Conservation (phyloP, 2,329 filamentous ascomycete species). For the Cryphonectria carpinicola region DNA sequence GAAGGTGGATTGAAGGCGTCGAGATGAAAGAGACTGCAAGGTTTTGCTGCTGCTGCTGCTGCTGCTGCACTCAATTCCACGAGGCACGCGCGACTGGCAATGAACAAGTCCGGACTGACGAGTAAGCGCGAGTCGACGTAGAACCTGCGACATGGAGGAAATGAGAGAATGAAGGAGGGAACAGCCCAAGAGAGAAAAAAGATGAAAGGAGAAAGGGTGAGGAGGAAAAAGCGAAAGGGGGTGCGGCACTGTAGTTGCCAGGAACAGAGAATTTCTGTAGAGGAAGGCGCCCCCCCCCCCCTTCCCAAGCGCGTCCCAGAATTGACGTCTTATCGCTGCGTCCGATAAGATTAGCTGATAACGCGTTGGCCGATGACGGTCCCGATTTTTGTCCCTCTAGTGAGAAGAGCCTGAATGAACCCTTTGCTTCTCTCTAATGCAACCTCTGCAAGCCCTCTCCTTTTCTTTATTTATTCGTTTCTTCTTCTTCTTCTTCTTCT, state of each 20-base stretch:
- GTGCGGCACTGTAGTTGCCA: not conserved
- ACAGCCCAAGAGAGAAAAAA: not conserved
- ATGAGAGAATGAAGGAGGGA: not conserved
- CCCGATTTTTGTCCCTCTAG: not conserved
- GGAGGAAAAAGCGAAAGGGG: not conserved
- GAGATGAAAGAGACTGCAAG: not conserved
- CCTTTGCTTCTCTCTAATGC: not conserved
- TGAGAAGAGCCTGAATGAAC: not conserved
- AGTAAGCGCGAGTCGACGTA: not conserved
- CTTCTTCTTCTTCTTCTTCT: not conserved
- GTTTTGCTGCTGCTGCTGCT: not conserved
- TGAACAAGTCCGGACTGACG: not conserved
- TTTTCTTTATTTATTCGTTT: too few relatives aligned
- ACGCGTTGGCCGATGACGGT: not conserved
- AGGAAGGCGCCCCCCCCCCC: not conserved
- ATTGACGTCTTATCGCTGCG: conserved; percentile 12
- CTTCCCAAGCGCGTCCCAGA: not conserved
- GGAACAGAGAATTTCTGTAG: conserved; percentile 6
- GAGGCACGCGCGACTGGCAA: not conserved
- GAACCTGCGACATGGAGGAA: not conserved
- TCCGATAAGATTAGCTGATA: conserved; percentile 3
- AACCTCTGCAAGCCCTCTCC: not conserved
- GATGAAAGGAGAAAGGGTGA: not conserved
- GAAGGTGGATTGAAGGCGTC: conserved; percentile 6
- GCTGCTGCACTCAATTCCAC: not conserved